phyloP scores from a whole-genome alignment of 441 rosid genomes.

The Brassica hybrid region DNA sequence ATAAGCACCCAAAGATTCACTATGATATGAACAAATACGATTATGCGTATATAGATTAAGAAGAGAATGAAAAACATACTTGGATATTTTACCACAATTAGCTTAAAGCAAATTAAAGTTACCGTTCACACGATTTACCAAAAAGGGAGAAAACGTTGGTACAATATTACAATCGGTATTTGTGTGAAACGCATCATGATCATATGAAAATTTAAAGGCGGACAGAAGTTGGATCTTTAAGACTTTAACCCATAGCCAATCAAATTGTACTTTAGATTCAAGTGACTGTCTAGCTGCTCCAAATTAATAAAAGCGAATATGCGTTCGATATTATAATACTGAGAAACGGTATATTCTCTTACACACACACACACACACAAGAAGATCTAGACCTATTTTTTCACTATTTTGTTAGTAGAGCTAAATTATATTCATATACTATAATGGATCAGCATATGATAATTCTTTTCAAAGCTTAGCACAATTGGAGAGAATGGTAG shows the following conservation, averaged over 20 bases:
- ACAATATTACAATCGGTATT: neutral
- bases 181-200: constrained; percentile 20
- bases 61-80: neutral
- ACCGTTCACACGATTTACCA: neutral
- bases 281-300: neutral
- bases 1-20: neutral
- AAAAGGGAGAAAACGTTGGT: neutral
- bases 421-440: neutral
- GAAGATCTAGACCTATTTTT: neutral
- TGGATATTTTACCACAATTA: neutral
- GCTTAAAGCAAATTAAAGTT: neutral
- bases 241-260: constrained; percentile 4
- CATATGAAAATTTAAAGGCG: constrained; percentile 18
- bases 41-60: neutral
- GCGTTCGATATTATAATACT: constrained; percentile 10
- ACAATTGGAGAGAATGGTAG: constrained; percentile 20
- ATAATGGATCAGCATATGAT: neutral
- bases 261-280: neutral
- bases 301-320: constrained; percentile 15
- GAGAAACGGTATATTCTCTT: neutral
- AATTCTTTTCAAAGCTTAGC: neutral
- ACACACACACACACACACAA: neutral
- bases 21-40: neutral
- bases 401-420: neutral
- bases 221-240: constrained; percentile 20